These are phyloP conservation scores for Fraxinus excelsior DNA, from an alignment of 257 asterid species.

Conservation along the genomic window DNA sequence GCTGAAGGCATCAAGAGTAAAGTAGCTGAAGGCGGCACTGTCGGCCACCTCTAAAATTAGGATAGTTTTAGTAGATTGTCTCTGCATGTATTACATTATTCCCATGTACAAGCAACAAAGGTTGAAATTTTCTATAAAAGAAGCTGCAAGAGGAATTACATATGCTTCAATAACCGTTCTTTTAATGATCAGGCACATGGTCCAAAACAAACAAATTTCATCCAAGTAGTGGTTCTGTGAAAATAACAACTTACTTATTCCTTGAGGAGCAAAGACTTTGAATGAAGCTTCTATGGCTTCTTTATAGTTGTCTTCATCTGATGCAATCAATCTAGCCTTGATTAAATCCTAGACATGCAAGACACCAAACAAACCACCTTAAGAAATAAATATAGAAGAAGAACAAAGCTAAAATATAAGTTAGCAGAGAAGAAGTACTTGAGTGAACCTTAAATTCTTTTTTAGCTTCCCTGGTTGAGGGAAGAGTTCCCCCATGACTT, in stretches of 20 bases:
- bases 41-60: too few species aligned
- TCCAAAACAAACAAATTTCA: not conserved
- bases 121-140: too few species aligned
- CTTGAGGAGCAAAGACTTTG: constrained; percentile 84
- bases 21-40: too few species aligned
- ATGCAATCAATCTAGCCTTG: constrained; percentile 71
- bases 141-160: too few species aligned
- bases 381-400: constrained; percentile 15
- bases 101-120: too few species aligned
- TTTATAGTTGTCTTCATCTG: constrained; percentile 92
- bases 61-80: too few species aligned
- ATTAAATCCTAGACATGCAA: constrained; percentile 64
- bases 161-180: too few species aligned
- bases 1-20: too few species aligned
- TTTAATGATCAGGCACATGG: too few species aligned
- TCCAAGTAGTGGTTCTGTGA: not conserved
- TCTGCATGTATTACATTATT: too few species aligned
- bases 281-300: constrained; percentile 94
- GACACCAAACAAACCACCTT: constrained; percentile 33
- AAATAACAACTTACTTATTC: constrained; percentile 70
- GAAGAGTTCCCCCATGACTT: constrained; percentile 69
- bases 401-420: constrained; percentile 7
- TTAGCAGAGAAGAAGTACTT: constrained; percentile 13
- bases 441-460: constrained; percentile 68
- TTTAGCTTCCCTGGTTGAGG: constrained; percentile 86